A percentile compares a stretch with the other conserved stretches of the same genome.
phyloP scores from a whole-genome alignment of 2,329 filamentous ascomycete genomes.

The Hymenoscyphus fraxineus region DNA sequence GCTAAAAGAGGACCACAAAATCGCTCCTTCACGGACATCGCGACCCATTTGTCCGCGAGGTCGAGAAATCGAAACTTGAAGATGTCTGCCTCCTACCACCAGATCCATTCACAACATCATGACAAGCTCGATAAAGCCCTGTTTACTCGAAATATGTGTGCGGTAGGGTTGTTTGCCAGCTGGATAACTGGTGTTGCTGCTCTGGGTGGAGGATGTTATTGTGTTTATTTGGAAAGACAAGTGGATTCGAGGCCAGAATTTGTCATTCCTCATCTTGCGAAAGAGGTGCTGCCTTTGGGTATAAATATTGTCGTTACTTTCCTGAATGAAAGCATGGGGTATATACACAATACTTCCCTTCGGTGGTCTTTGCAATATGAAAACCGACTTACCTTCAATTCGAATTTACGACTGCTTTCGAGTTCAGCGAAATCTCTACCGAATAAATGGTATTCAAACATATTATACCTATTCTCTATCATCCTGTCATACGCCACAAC shows the following conservation, averaged over 20 bases:
- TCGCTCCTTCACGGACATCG: neutral
- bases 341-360: slow-evolving; percentile 32
- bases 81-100: slow-evolving; percentile 2
- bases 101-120: slow-evolving; percentile 6
- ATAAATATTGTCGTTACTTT: slow-evolving; percentile 31
- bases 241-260: slow-evolving; percentile 11
- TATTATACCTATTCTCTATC: slow-evolving; percentile 27
- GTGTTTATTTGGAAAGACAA: slow-evolving; percentile 14
- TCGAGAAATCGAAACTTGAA: neutral
- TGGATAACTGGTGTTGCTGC: slow-evolving; percentile 18
- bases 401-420: slow-evolving; percentile 33
- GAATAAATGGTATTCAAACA: slow-evolving; percentile 31
- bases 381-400: slow-evolving; percentile 34
- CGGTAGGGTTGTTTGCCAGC: slow-evolving; percentile 14
- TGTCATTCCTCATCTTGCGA: slow-evolving; percentile 17
- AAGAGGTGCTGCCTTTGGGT: slow-evolving; percentile 20
- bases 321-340: slow-evolving; percentile 35
- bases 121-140: slow-evolving; percentile 21
- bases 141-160: slow-evolving; percentile 14
- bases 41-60: neutral
- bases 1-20: neutral
- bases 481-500: slow-evolving; percentile 33
- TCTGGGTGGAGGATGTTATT: slow-evolving; percentile 17
- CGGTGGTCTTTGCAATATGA: slow-evolving; percentile 34
- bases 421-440: slow-evolving; percentile 23